Conservation (phyloP, 306 rosid species). For the Cicer yamashitae region DNA sequence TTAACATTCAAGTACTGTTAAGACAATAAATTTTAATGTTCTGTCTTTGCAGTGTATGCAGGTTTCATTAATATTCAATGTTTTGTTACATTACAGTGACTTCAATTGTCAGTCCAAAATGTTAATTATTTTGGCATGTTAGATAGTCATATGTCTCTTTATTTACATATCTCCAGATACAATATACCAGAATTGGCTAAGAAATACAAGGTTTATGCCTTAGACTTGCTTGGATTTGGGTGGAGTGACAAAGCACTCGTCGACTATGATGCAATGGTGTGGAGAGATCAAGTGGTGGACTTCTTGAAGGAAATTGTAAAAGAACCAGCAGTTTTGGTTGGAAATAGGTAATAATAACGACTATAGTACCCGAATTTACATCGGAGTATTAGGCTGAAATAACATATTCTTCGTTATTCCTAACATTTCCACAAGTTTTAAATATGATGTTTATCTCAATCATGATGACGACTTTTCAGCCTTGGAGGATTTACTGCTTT, state of each 20-base stretch:
- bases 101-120: neutral
- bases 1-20: too few relatives aligned
- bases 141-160: constrained; percentile 6
- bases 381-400: constrained; percentile 14
- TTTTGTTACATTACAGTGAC: constrained; percentile 9
- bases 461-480: constrained; percentile 60
- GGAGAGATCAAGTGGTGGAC: constrained; percentile 92
- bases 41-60: constrained; percentile 28
- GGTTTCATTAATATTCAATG: neutral
- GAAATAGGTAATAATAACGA: constrained; percentile 67
- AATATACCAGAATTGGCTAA: constrained; percentile 94
- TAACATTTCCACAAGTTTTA: neutral
- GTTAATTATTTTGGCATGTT: constrained; percentile 13
- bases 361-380: constrained; percentile 20
- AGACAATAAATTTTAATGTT: neutral
- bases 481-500: constrained; percentile 96
- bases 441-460: constrained; percentile 31
- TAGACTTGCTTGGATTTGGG: constrained; percentile 95
- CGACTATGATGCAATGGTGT: constrained; percentile 89
- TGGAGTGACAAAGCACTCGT: constrained; percentile 98
- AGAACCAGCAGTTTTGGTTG: constrained; percentile 84
- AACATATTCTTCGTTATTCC: neutral
- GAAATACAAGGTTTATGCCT: constrained; percentile 82
- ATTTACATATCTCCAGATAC: constrained; percentile 59
- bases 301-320: constrained; percentile 89